Evolutionary conservation across 2,329 filamentous ascomycete species (phyloP).

Genomic region (Aureobasidium sp.): DNA sequence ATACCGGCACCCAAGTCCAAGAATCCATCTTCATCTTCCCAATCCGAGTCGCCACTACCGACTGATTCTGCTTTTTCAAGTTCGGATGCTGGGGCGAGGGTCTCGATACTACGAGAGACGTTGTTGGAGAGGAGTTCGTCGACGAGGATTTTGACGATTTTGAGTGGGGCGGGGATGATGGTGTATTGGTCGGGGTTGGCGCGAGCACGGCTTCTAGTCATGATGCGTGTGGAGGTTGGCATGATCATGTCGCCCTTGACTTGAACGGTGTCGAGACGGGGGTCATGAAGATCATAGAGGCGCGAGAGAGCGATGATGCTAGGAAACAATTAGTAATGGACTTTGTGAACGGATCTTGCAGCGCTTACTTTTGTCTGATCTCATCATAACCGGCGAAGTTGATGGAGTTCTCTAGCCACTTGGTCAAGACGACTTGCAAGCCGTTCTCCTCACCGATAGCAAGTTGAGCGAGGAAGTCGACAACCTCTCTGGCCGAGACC

Average conservation of each 20-base stretch:
- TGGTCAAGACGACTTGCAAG: slow-evolving; percentile 88
- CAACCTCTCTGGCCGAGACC: slow-evolving; percentile 86
- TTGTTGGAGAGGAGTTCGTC: slow-evolving; percentile 89
- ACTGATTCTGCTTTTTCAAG: slow-evolving; percentile 73
- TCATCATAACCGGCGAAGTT: slow-evolving; percentile 99
- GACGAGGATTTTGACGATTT: slow-evolving; percentile 96
- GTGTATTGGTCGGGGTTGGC: slow-evolving; percentile 93
- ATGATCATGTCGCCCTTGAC: slow-evolving; percentile 95
- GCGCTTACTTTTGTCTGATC: slow-evolving; percentile 91
- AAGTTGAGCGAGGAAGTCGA: slow-evolving; percentile 84
- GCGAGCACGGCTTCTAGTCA: slow-evolving; percentile 92
- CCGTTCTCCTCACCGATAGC: slow-evolving; percentile 78
- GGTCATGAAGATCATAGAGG: slow-evolving; percentile 87
- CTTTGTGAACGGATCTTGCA: slow-evolving; percentile 2
- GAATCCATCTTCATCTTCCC: slow-evolving; percentile 84
- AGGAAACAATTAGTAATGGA: slow-evolving; percentile 22
- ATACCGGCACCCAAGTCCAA: slow-evolving; percentile 74
- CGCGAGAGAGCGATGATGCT: slow-evolving; percentile 95
- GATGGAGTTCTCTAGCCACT: slow-evolving; percentile 98
- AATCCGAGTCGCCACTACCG: slow-evolving; percentile 70
- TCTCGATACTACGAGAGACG: slow-evolving; percentile 47
- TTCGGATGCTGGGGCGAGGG: slow-evolving; percentile 61
- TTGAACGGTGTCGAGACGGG: slow-evolving; percentile 78
- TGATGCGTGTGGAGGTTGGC: slow-evolving; percentile 81
- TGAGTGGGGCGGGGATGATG: slow-evolving; percentile 86